Percentiles rank a stretch among this genome's conserved stretches.
Evolutionary conservation across 2,329 filamentous ascomycete genomes (phyloP).

Genomic region (Fusarium phyllophilum): DNA sequence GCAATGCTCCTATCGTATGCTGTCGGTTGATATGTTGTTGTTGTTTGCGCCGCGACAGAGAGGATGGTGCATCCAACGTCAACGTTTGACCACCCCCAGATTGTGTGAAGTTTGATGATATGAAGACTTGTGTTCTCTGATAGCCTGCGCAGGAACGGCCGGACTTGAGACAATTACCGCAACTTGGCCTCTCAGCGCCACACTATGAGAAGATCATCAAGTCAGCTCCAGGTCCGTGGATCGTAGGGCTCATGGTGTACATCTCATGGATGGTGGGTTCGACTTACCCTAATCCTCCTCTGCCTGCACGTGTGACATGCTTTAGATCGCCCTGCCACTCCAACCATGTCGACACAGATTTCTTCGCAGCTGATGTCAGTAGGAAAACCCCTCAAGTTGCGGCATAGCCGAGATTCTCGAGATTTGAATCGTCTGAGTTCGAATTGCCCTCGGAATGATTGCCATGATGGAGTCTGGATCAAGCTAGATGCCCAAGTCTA

Average conservation of each 20-base stretch:
- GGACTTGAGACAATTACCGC: not conserved
- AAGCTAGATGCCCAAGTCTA: fast-evolving
- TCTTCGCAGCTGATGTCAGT: fast-evolving
- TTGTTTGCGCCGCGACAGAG: fast-evolving
- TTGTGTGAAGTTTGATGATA: not conserved
- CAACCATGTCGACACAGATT: not conserved
- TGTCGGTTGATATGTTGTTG: fast-evolving
- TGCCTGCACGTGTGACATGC: not conserved
- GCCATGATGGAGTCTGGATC: not conserved
- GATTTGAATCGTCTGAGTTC: not conserved
- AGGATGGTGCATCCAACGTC: fast-evolving
- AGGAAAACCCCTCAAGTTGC: fast-evolving
- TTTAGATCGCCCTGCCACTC: not conserved
- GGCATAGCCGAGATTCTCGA: no score
- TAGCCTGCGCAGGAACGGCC: not conserved
- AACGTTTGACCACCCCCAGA: fast-evolving
- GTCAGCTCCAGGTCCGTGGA: not conserved
- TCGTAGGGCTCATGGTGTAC: no score
- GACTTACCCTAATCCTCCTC: not conserved
- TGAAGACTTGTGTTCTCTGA: not conserved
- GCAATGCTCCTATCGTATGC: fast-evolving
- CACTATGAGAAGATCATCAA: not conserved
- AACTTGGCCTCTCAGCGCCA: not conserved
- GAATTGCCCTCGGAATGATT: not conserved
- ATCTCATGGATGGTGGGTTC: fast-evolving